Conservation (phyloP, 306 rosid genomes). For the Ormosia semicastrata region DNA sequence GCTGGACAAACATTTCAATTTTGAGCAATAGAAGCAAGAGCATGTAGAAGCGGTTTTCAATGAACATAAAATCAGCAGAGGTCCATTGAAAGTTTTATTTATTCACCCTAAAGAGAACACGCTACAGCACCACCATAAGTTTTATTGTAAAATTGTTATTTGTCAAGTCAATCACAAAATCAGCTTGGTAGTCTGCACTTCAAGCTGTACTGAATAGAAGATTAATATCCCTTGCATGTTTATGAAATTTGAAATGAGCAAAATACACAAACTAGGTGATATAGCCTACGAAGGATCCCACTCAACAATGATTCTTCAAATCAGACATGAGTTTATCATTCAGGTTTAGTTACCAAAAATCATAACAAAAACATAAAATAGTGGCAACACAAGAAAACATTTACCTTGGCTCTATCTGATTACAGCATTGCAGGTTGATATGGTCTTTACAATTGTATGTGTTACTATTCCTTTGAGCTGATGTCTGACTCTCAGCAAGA, state of each 20-base stretch:
- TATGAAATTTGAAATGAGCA: background rate
- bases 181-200: background rate
- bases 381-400: background rate
- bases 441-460: constrained; percentile 32
- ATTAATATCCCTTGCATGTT: constrained; percentile 5
- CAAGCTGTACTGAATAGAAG: constrained; percentile 6
- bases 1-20: background rate
- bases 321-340: background rate
- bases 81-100: background rate
- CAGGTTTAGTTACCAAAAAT: constrained; percentile 23
- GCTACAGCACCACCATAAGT: background rate
- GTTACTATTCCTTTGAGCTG: constrained; percentile 31
- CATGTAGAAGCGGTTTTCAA: background rate
- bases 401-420: constrained; percentile 59
- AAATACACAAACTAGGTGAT: constrained; percentile 2
- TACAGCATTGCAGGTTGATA: constrained; percentile 45
- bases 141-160: background rate
- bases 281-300: constrained; percentile 3
- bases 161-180: background rate
- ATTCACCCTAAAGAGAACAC: background rate
- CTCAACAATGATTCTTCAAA: constrained; percentile 12
- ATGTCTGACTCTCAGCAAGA: constrained; percentile 37
- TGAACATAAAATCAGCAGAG: background rate
- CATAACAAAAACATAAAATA: constrained; percentile 12
- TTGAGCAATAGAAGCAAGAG: background rate